Base-by-base conservation (phyloP, 441 rosid species). In the Populus trichocarpa region DNA sequence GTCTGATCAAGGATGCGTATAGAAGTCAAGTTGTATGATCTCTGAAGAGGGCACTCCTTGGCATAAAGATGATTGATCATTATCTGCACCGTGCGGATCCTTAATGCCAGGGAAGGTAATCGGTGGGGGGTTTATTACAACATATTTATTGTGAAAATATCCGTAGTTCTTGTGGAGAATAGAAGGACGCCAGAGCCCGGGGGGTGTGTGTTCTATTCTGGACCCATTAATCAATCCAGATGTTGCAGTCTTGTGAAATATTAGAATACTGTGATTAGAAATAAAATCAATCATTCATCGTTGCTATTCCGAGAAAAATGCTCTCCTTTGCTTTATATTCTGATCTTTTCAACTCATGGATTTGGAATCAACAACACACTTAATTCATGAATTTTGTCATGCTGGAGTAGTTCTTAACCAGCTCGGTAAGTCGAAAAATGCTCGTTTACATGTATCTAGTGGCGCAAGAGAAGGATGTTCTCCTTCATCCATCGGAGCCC, bases 1-100 rank as follows among this genome's bases (percentile, higher is more conserved):
- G 99, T 88, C 93, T 1, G 99, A 93, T 79, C 99, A 95, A 92
- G 99, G 99, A 83, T 93, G 99, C 84, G 95, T 93, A 72, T 93
- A 89, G 85, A 71, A 67, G 35, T 71, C 20, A 28, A 26, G 66
- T 72, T 46, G 33, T 71, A 32, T 32, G 16, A 28, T 66, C 65
- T 5, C 69, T 20, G 67, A 22, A 25, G 32, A 14, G 35, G 36
- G 33, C 38, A 78, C 67, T 11, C 7, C 38, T 67, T 13, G 64
- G 20, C 33, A 12, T 35, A 73, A 26, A 67, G 30, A 35, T 59
- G 6, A 75, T n/a, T 13, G 46, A 26, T 22, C 14, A 20, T 8
- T 46, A 32, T 3, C 36, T n/a, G 64, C 57, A 33, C 20, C 36
- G 18, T 33, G 18, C 53, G 10, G 61, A 69, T 70, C 2, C 16